phyloP scores from a whole-genome alignment of 257 asterid genomes.

The Thymus quinquecostatus region DNA sequence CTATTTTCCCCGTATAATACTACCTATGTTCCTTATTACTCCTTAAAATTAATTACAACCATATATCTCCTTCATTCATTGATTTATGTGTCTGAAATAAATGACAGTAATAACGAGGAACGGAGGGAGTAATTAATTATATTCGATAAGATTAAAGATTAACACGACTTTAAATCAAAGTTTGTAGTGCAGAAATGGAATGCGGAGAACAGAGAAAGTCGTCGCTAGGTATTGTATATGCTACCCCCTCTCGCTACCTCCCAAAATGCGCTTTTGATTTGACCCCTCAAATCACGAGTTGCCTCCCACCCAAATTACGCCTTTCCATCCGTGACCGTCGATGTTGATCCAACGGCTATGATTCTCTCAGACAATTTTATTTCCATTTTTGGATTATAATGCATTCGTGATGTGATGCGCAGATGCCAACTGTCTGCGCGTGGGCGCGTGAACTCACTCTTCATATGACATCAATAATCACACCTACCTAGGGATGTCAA shows the following conservation, averaged over 20 bases:
- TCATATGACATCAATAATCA: too few species aligned
- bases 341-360: slow-evolving; percentile 25
- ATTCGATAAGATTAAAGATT: slow-evolving; percentile 16
- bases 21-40: too few species aligned
- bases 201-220: slow-evolving; percentile 18
- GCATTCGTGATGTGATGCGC: slow-evolving; percentile 38
- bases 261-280: slow-evolving; percentile 52
- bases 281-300: slow-evolving; percentile 70
- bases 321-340: slow-evolving; percentile 24
- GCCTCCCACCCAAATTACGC: slow-evolving; percentile 45
- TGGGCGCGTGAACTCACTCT: background rate
- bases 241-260: slow-evolving; percentile 30
- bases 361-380: slow-evolving; percentile 26
- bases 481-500: too few species aligned
- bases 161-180: slow-evolving; percentile 13
- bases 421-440: slow-evolving; percentile 27
- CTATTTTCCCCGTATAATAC: too few species aligned
- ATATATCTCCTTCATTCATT: too few species aligned
- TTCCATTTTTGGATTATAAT: slow-evolving; percentile 31
- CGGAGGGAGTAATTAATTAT: too few species aligned
- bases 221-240: background rate
- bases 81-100: too few species aligned
- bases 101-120: too few species aligned
- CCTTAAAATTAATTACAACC: too few species aligned
- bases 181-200: background rate